Evolutionary conservation across 2,329 filamentous ascomycete genomes (phyloP), one percentile per base, ranked within the genome.

Genomic region (Ramularia collo-cygni): DNA sequence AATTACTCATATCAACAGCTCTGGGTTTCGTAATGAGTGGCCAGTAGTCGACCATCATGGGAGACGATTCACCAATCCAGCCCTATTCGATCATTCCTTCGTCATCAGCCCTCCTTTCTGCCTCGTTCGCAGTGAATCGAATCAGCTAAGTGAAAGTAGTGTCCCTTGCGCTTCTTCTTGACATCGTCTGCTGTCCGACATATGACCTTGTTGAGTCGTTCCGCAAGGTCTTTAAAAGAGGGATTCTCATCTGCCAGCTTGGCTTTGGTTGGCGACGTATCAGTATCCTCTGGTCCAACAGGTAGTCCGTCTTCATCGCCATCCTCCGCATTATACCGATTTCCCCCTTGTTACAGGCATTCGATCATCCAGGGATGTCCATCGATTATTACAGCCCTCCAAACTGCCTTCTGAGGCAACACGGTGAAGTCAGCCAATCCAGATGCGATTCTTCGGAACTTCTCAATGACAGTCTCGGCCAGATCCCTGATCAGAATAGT

Each of bases 401-500:
- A 78, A 3, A 75, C 68, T 2, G 73, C 76, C n/a, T 65, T 63
- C 48, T 77, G 76, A 0, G 81, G 81, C 37, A 85, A 64, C 12
- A 85, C 65, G 0, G 79, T 81, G 60, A 78, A 81, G 48, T 82
- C 79, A 0, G 78, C 81, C 2, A 83, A 44, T 2, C 64, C 64
- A 44, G 75, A 73, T 0, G 77, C 80, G 35, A 71, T 75, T n/a
- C 69, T 68, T 51, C 83, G 81, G 61, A 83, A 79, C 28, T 68
- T 70, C 2, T 66, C 64, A 9, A 95, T 81, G 14, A 95, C 75
- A 0, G 89, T 95, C 54, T 93, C 83, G 16, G 84, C 85, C 43
- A 92, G 83, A 50, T 89, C 84, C 8, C 79, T 83, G 47, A 93
- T 84, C 9, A 95, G 73, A 13, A 94, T 81, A 0, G 89, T 94